phyloP scores from a whole-genome alignment of 129 eudicot species.

The Flaveria brownii region DNA sequence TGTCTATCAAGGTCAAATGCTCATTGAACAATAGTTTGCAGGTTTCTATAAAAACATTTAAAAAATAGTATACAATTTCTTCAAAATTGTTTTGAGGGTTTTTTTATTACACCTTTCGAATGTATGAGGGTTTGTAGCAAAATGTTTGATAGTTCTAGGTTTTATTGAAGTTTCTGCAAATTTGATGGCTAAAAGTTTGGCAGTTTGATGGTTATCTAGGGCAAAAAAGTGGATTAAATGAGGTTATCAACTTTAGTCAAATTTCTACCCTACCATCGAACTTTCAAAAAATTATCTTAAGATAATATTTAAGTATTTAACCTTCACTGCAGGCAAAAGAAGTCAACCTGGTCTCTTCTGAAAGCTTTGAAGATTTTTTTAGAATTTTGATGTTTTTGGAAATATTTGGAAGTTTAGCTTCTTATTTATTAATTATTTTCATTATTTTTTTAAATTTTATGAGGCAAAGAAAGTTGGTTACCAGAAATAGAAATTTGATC shows the following conservation, averaged over 20 bases:
- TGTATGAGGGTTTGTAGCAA: not conserved
- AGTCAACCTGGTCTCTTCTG: not conserved
- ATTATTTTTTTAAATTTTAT: too few species aligned
- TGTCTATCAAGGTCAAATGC: not conserved
- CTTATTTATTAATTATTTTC: too few species aligned
- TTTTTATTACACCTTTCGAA: not conserved
- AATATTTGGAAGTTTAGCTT: not conserved
- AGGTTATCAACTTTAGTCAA: not conserved
- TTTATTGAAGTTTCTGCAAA: not conserved
- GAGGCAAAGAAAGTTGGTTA: not conserved
- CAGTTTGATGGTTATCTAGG: not conserved
- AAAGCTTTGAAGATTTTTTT: not conserved
- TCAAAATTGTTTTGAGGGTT: not conserved
- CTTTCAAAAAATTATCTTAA: not conserved
- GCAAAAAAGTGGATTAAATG: not conserved
- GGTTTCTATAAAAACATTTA: not conserved
- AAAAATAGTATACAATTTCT: not conserved
- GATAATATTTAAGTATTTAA: not conserved
- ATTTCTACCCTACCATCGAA: not conserved
- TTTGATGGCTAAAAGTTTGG: not conserved
- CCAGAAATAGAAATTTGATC: not conserved
- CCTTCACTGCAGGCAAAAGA: not conserved
- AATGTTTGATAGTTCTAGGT: not conserved
- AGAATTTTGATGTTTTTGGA: not conserved
- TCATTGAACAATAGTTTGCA: conserved; percentile 1